A percentile compares a stretch with the other conserved stretches of the same genome.
Evolutionary conservation across 164 flowering plant species (phyloP).

Genomic region (Dillenia suffruticosa): DNA sequence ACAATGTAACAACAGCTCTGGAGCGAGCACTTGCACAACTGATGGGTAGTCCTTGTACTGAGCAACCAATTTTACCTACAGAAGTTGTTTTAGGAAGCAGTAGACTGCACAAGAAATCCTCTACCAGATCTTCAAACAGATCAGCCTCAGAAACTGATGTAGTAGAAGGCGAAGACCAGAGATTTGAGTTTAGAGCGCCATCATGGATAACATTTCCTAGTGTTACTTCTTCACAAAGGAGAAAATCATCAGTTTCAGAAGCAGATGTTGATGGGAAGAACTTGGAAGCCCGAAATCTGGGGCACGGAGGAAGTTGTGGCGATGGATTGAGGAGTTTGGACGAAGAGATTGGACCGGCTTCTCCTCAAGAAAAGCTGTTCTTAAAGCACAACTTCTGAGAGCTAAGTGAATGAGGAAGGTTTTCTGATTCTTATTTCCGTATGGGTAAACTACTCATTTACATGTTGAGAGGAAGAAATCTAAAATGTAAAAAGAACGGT

Average conservation of each 20-base stretch:
- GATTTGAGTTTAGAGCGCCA: slow-evolving; percentile 83
- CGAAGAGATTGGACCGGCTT: slow-evolving; percentile 95
- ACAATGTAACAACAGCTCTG: slow-evolving; percentile 81
- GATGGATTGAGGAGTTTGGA: slow-evolving; percentile 74
- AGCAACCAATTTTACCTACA: slow-evolving; percentile 86
- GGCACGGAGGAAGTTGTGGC: slow-evolving; percentile 24
- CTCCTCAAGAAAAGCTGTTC: slow-evolving; percentile 79
- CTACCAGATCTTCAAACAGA: slow-evolving; percentile 66
- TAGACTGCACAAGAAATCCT: slow-evolving; percentile 85
- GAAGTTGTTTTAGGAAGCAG: slow-evolving; percentile 92
- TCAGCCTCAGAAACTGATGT: slow-evolving; percentile 60
- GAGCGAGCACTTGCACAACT: slow-evolving; percentile 79
- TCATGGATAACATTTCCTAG: slow-evolving; percentile 99
- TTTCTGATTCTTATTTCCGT: too few relatives aligned
- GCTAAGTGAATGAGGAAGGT: too few relatives aligned
- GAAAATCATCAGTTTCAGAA: slow-evolving; percentile 85
- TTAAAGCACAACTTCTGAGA: slow-evolving; percentile 80
- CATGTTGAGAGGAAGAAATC: too few relatives aligned
- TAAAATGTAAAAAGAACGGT: too few relatives aligned
- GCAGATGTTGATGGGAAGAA: slow-evolving; percentile 63
- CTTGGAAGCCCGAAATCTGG: slow-evolving; percentile 33
- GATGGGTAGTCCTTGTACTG: slow-evolving; percentile 84
- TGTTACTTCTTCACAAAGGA: slow-evolving; percentile 86
- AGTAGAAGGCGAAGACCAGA: slow-evolving; percentile 66
- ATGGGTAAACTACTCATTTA: too few relatives aligned